Evolutionary conservation across 2,329 filamentous ascomycete genomes (phyloP).

Genomic region (Daldinia sp.): DNA sequence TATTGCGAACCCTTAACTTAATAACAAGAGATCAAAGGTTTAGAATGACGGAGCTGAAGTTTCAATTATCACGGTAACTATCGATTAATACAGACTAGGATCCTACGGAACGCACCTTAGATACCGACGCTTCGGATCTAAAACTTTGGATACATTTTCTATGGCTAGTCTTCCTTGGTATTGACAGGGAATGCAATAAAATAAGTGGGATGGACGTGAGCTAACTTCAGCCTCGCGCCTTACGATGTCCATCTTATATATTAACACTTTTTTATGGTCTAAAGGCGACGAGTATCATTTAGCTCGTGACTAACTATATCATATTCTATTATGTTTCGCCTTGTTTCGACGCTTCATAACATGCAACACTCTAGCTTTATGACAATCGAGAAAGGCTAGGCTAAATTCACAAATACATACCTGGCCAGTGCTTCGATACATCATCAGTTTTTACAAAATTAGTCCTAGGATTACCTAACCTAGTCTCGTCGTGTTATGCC

Average conservation of each 20-base stretch:
- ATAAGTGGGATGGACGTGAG: not conserved
- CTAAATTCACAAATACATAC: not conserved
- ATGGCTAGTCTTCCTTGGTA: conserved; percentile 11
- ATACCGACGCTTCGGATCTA: conserved; percentile 32
- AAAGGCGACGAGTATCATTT: not conserved
- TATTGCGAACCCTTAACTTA: not conserved
- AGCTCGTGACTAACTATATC: not conserved
- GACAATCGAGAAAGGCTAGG: not conserved
- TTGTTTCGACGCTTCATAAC: not conserved
- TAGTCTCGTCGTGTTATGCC: not conserved
- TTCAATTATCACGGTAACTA: not conserved
- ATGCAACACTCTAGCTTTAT: not conserved
- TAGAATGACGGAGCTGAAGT: not conserved
- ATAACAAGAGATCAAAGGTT: not conserved
- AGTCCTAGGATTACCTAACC: not conserved
- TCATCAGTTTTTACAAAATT: not conserved
- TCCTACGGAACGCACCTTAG: not conserved
- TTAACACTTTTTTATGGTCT: too few relatives aligned
- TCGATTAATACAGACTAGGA: not conserved
- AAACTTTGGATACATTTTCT: conserved; percentile 4
- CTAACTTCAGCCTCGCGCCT: conserved; percentile 27
- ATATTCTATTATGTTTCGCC: not conserved
- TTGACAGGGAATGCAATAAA: conserved; percentile 24
- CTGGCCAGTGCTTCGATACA: too few relatives aligned
- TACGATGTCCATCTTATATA: conserved; percentile 7